phyloP scores from a whole-genome alignment of 225 moss, liverwort and hornwort species.

The Asterella californica region DNA sequence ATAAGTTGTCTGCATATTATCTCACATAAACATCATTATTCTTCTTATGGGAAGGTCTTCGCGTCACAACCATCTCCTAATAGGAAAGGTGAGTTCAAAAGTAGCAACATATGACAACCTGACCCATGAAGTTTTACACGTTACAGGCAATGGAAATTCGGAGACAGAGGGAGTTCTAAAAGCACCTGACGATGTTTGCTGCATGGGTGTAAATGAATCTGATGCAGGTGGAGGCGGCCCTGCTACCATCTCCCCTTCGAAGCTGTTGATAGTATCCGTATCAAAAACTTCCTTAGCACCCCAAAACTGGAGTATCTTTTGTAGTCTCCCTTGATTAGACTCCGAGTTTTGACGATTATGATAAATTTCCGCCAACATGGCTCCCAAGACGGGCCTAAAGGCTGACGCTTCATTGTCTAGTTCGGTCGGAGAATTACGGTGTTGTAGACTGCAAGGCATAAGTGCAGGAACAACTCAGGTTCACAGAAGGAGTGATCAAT shows the following conservation, averaged over 20 bases:
- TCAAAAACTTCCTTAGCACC: constrained; percentile 89
- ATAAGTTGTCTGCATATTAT: not conserved
- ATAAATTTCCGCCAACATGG: constrained; percentile 88
- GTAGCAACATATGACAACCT: not conserved
- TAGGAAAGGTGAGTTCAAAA: not conserved
- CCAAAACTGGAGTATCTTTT: constrained; percentile 93
- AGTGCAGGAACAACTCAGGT: not conserved
- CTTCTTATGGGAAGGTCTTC: not conserved
- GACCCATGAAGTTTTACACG: not conserved
- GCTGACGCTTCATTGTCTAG: constrained; percentile 83
- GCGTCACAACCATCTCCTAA: not conserved
- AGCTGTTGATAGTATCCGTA: constrained; percentile 77
- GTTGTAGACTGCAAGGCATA: constrained; percentile 63
- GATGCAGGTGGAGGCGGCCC: constrained; percentile 62
- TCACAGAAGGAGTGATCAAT: not conserved
- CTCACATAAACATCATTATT: not conserved
- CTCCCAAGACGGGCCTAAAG: constrained; percentile 85
- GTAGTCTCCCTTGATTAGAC: constrained; percentile 78
- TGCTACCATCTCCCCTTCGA: constrained; percentile 99
- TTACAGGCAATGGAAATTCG: not conserved
- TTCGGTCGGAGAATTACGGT: constrained; percentile 64
- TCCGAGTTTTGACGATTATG: constrained; percentile 76
- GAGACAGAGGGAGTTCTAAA: not conserved
- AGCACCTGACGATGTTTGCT: constrained; percentile 57
- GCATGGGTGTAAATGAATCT: constrained; percentile 47